Evolutionary conservation across 164 flowering plant genomes (phyloP).

Genomic region (Magnolia changhungtana): DNA sequence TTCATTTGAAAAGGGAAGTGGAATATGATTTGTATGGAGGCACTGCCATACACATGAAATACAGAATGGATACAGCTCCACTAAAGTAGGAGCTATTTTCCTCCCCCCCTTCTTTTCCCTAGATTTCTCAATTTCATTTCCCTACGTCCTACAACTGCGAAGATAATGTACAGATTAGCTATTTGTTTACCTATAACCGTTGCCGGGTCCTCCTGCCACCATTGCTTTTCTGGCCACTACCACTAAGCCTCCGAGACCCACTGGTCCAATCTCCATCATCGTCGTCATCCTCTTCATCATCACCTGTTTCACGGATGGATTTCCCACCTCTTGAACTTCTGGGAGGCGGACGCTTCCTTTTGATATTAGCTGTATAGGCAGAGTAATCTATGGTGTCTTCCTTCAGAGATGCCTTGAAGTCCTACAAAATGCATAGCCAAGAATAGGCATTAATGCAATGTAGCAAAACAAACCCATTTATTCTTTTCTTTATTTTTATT

Average conservation of each 20-base stretch:
- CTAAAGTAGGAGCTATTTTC: constrained; percentile 4
- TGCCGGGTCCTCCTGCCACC: constrained; percentile 39
- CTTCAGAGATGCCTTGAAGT: constrained; percentile 71
- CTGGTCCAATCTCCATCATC: constrained; percentile 38
- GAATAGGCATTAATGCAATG: background rate
- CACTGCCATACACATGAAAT: background rate
- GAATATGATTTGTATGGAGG: background rate
- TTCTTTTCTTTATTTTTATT: too few relatives aligned
- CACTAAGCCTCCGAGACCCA: constrained; percentile 34
- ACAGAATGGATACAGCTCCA: constrained; percentile 3
- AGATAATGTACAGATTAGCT: constrained; percentile 15
- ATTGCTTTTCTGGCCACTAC: constrained; percentile 39
- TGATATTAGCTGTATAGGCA: constrained; percentile 63
- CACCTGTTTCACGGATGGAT: constrained; percentile 27
- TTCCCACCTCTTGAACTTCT: constrained; percentile 44
- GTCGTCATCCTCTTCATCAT: constrained; percentile 47
- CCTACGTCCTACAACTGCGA: constrained; percentile 1
- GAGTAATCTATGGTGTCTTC: constrained; percentile 91
- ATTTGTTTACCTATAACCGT: constrained; percentile 22
- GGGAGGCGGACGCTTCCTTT: constrained; percentile 69
- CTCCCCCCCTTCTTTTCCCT: background rate
- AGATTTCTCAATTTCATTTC: constrained; percentile 1
- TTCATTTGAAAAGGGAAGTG: background rate
- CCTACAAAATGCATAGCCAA: constrained; percentile 38
- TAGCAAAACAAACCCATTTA: too few relatives aligned